Base-by-base conservation (phyloP, 202 grass and related monocot species). In the Setaria viridis region DNA sequence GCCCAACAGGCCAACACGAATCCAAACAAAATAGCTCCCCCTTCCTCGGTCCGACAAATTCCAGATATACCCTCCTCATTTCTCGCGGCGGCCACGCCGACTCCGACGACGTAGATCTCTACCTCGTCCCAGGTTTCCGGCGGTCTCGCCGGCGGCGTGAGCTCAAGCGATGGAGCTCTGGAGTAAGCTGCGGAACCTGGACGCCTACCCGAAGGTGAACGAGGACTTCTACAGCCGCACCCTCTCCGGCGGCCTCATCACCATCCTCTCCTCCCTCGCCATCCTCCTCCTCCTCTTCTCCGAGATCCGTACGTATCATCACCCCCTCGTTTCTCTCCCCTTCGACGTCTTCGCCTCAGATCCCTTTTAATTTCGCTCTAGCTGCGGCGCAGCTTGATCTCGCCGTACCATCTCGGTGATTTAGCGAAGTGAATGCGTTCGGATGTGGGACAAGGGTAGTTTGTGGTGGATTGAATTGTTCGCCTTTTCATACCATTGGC, bases 171-270 rank as follows among this genome's bases (percentile, higher is more conserved):
- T 97, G 94, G 94, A 94, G 81, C 80, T 97, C 51, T 90, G 89
- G 81, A 90, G 59, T 82, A 97, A 92, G 86, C 92, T 97, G 46
- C 82, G 88, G 65, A 97, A 85, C 80, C 90, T 97, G 46, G 94
- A 97, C 41, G 94, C 94, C 67, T 97, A 97, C 88, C 94, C 94
- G 17, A 97, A 97, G 86, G 92, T 97, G 67, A 97, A 97, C 82
- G 94, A 97, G 92, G 94, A 97, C 87, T 97, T 97, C 92, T 97
- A 97, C 88, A 97, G 90, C 81, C 94, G 94, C 54, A 94, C 94
- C 65, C 92, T 97, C 78, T 97, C 94, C 76, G 94, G 94, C 33
- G 94, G 94, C 35, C 86, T 97, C 67, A 97, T 97, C 86, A 97
- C 94, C 84, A 83, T 97, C 68, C 17, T 92, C 65, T 97, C 94